Evolutionary conservation across 768 basidiomycete species (phyloP), one percentile per base, ranked within the genome.

Genomic region (Coprinopsis sp.): DNA sequence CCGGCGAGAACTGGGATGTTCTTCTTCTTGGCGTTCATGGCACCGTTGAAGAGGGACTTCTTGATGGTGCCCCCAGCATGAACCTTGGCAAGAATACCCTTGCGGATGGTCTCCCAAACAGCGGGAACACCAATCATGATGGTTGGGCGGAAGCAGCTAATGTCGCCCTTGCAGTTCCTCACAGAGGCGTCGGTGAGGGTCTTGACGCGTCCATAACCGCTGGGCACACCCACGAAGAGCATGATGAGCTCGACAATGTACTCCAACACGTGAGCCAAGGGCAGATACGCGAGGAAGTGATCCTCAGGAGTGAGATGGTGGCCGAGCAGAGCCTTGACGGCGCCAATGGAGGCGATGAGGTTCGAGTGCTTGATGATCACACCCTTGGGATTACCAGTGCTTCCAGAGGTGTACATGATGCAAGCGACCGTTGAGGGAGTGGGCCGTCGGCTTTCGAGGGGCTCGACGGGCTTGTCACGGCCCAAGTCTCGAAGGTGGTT

Each of bases 91-190:
- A 92, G 58, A 60, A 99, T 94, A 25, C 93, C 93, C 71, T 99
- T 99, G 49, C 94, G 83, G 54, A 97, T 97, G 45, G 81, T 84
- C 67, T 99, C 95, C 92, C 92, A 99, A 1, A 98, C 88, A 2
- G 93, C 90, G 1, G 95, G 95, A 2, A 98, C 95, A 43, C 92
- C 95, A 43, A 91, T 80, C 78, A 98, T 84, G 66, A 96, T 83
- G n/a, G 82, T 76, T 5, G 95, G 95, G 33, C 73, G 68, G 73
- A 96, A 88, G 11, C 82, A 75, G 43, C 74, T 72, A 58, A 99
- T 81, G 61, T 98, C 95, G 39, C 95, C 95, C 48, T 84, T 77
- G 60, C 76, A 78, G 33, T 89, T 84, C 36, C 92, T 82, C 16
- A 95, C 91, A n/a, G 85, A 91, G 2, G 84, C 79, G 59, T 97